Conservation (phyloP, 2,329 filamentous ascomycete species). For the Neonectria coccinea region DNA sequence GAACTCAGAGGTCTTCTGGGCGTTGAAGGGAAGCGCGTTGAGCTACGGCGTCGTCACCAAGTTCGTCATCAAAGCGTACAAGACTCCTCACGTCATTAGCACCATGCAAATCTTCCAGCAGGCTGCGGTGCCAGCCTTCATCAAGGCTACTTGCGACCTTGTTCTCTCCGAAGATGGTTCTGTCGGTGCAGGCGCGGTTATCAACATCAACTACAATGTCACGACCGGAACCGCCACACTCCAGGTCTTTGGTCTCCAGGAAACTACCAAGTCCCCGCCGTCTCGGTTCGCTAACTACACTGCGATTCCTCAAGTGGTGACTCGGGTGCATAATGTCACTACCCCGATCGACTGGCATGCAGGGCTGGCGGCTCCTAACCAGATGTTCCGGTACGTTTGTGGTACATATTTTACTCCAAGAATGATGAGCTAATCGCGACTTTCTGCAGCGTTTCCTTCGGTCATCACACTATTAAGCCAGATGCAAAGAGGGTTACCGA, state of each 20-base stretch:
- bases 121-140: conserved; percentile 38
- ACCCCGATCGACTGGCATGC: conserved; percentile 45
- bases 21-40: neutral
- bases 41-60: neutral
- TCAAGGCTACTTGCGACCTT: conserved; percentile 45
- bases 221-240: conserved; percentile 42
- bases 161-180: conserved; percentile 38
- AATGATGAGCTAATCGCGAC: neutral
- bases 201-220: conserved; percentile 48
- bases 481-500: conserved; percentile 46
- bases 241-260: conserved; percentile 50
- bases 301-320: conserved; percentile 14
- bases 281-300: conserved; percentile 17
- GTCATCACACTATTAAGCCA: conserved; percentile 52
- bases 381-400: conserved; percentile 50
- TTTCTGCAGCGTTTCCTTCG: conserved; percentile 39
- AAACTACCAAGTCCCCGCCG: conserved; percentile 28
- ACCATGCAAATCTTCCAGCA: conserved; percentile 50
- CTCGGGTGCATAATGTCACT: conserved; percentile 46
- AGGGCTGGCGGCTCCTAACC: conserved; percentile 47
- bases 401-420: neutral
- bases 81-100: conserved; percentile 45
- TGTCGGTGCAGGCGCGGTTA: conserved; percentile 48
- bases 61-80: conserved; percentile 28
- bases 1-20: neutral